Percentiles rank a stretch among this genome's conserved stretches.
Conservation (phyloP, 768 basidiomycete genomes). For the Leccinellum albellum region DNA sequence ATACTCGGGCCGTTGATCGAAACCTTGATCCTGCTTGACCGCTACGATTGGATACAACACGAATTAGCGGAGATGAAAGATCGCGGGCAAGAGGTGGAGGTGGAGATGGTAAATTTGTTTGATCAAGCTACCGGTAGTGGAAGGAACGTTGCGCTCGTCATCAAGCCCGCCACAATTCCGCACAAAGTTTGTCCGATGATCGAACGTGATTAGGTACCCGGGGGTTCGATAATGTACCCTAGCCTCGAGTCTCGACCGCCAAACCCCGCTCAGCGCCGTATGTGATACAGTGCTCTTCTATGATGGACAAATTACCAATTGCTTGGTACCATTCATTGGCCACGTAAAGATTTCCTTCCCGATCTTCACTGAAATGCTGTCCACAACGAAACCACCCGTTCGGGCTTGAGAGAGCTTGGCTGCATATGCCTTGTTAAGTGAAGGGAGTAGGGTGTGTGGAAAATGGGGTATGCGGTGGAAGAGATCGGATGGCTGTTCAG, state of each 20-base stretch:
- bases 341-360: slow-evolving; percentile 62
- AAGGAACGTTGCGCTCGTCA: slow-evolving; percentile 63
- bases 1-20: slow-evolving; percentile 67
- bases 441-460: slow-evolving; percentile 43
- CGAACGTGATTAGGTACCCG: slow-evolving; percentile 3
- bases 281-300: slow-evolving; percentile 1
- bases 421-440: slow-evolving; percentile 50
- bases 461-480: slow-evolving; percentile 53
- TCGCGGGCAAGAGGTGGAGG: slow-evolving; percentile 28
- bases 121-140: slow-evolving; percentile 71
- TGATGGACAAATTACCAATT: slow-evolving; percentile 10
- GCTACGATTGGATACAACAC: slow-evolving; percentile 53
- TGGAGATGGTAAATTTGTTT: slow-evolving; percentile 61
- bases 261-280: slow-evolving; percentile 6
- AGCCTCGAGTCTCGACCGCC: background rate
- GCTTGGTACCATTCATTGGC: slow-evolving; percentile 29
- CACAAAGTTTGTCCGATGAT: slow-evolving; percentile 1
- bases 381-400: slow-evolving; percentile 50
- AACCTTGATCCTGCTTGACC: slow-evolving; percentile 59
- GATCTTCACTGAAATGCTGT: slow-evolving; percentile 59
- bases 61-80: slow-evolving; percentile 26
- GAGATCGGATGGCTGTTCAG: slow-evolving; percentile 6
- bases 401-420: slow-evolving; percentile 37
- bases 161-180: slow-evolving; percentile 33
- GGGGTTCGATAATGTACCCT: slow-evolving; percentile 3